Conservation (phyloP, 331 rosid genomes). For the Dryas integrifolia region DNA sequence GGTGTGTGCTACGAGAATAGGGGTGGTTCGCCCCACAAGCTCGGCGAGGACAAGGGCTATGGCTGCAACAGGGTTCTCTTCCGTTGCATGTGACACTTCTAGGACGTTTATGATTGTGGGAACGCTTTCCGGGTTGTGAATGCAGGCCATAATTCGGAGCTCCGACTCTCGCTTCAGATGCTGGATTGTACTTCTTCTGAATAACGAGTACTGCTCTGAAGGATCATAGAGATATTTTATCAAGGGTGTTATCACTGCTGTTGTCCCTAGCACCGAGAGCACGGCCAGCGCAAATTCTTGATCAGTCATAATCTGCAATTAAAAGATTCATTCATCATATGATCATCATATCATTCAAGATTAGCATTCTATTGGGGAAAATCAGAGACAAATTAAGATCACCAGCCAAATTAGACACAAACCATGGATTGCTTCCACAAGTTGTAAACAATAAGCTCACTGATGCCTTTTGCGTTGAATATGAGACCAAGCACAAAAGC, state of each 20-base stretch:
- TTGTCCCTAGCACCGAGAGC: constrained; percentile 28
- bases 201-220: constrained; percentile 36
- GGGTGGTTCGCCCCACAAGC: constrained; percentile 51
- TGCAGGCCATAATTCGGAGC: constrained; percentile 53
- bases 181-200: constrained; percentile 45
- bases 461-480: constrained; percentile 60
- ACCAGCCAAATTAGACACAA: not conserved
- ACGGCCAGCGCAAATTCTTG: constrained; percentile 46
- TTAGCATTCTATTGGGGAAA: not conserved
- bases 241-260: constrained; percentile 51
- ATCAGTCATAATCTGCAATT: constrained; percentile 39
- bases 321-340: not conserved
- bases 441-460: constrained; percentile 48
- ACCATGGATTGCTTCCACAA: constrained; percentile 47
- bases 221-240: constrained; percentile 45
- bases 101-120: constrained; percentile 52
- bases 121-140: constrained; percentile 40
- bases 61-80: constrained; percentile 37
- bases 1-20: constrained; percentile 49
- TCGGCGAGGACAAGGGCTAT: constrained; percentile 50
- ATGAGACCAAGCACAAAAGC: constrained; percentile 53
- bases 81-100: constrained; percentile 59
- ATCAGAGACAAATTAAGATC: not conserved
- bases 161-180: constrained; percentile 42
- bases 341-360: constrained; percentile 7